Percentiles rank a stretch among this genome's conserved stretches.
Conservation (phyloP, 2,329 filamentous ascomycete species). For the Fusarium protoensiforme region DNA sequence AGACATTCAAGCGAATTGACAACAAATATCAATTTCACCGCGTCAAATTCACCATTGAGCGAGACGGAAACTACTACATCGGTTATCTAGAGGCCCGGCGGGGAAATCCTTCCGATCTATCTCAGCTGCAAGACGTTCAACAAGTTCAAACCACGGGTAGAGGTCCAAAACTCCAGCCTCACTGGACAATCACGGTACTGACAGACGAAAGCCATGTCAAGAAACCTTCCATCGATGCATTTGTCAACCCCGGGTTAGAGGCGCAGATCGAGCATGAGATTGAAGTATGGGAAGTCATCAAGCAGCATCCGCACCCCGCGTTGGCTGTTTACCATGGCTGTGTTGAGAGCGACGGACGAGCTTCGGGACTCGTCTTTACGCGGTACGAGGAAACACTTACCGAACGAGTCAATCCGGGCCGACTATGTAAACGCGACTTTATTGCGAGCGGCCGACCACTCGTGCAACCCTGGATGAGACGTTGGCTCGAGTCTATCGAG, state of each 20-base stretch:
- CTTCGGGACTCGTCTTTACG: neutral
- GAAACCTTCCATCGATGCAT: neutral
- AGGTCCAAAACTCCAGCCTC: neutral
- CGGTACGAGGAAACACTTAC: neutral
- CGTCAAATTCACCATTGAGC: neutral
- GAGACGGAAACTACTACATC: neutral
- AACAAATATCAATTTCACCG: neutral
- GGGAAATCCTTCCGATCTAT: neutral
- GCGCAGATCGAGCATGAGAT: neutral
- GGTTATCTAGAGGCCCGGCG: neutral
- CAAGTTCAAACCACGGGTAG: neutral
- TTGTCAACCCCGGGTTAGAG: neutral
- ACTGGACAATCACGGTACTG: neutral
- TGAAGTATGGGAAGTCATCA: neutral
- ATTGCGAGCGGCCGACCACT: neutral
- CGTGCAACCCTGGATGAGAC: neutral
- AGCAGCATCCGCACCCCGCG: neutral
- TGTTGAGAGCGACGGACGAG: neutral
- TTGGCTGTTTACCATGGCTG: constrained; percentile 1
- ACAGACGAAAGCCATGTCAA: neutral
- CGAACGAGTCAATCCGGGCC: neutral
- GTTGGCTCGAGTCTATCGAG: neutral
- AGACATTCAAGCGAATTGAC: neutral
- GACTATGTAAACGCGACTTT: neutral
- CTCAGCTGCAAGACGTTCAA: neutral